Evolutionary conservation across 805 yeast species (phyloP).

Genomic region (Pichia cephalocereana): DNA sequence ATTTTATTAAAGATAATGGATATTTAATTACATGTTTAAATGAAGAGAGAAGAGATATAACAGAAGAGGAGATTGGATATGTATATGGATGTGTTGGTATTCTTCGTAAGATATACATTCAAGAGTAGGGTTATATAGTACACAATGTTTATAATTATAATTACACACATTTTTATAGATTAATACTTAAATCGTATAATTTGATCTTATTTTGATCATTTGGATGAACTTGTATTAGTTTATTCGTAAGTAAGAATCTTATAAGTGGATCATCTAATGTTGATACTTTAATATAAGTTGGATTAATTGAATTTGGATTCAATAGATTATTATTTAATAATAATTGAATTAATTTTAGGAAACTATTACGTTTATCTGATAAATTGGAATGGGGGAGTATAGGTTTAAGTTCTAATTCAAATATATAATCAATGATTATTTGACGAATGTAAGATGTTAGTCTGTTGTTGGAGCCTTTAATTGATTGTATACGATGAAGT

Average conservation of each 20-base stretch:
- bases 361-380: slow-evolving; percentile 4
- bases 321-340: slow-evolving; percentile 21
- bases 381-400: slow-evolving; percentile 6
- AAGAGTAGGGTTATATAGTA: background rate
- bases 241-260: slow-evolving; percentile 23
- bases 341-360: slow-evolving; percentile 23
- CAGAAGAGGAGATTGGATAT: slow-evolving; percentile 33
- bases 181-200: slow-evolving; percentile 16
- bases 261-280: slow-evolving; percentile 27
- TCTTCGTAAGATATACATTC: slow-evolving; percentile 38
- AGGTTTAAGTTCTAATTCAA: slow-evolving; percentile 16
- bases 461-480: background rate
- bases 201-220: slow-evolving; percentile 20
- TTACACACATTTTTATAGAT: slow-evolving; percentile 1
- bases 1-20: slow-evolving; percentile 44
- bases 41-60: slow-evolving; percentile 22
- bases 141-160: background rate
- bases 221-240: slow-evolving; percentile 20
- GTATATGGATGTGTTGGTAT: slow-evolving; percentile 38
- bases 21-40: slow-evolving; percentile 40
- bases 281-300: slow-evolving; percentile 15
- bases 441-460: background rate
- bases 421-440: slow-evolving; percentile 21
- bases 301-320: slow-evolving; percentile 1
- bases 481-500: background rate